Evolutionary conservation across 2,329 filamentous ascomycete species (phyloP).

Genomic region (Aspergillus sp.): DNA sequence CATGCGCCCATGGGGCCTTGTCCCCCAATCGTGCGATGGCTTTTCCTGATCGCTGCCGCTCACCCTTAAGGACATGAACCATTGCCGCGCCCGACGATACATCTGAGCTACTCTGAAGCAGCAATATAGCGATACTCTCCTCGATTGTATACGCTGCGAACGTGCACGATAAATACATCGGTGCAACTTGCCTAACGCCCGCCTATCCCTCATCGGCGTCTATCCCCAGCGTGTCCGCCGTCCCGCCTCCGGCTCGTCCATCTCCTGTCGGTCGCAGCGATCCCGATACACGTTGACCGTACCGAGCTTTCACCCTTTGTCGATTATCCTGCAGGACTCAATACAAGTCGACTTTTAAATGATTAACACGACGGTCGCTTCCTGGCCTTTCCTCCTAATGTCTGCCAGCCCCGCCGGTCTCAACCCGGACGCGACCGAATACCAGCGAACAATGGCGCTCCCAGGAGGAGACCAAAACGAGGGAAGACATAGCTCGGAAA

Average conservation of each 20-base stretch:
- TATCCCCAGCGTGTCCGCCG: slow-evolving; percentile 12
- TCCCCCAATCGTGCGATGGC: slow-evolving; percentile 29
- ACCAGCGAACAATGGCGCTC: slow-evolving; percentile 36
- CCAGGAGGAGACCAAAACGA: slow-evolving; percentile 38
- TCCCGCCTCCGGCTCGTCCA: slow-evolving; percentile 8
- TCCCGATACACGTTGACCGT: not conserved
- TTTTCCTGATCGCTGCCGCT: slow-evolving; percentile 27
- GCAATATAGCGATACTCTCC: slow-evolving; percentile 13
- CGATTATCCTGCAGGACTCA: not conserved
- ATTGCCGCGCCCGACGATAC: slow-evolving; percentile 29
- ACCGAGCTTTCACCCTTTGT: not conserved
- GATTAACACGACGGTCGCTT: not conserved
- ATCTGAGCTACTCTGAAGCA: slow-evolving; percentile 19
- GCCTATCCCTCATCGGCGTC: slow-evolving; percentile 1
- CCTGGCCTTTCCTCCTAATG: slow-evolving; percentile 6
- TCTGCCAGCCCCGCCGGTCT: slow-evolving; percentile 11
- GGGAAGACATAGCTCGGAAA: slow-evolving; percentile 46
- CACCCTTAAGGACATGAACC: slow-evolving; percentile 29
- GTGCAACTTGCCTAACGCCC: not conserved
- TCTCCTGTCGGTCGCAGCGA: slow-evolving; percentile 6
- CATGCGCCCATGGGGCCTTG: slow-evolving; percentile 21
- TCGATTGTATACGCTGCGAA: not conserved
- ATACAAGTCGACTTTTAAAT: not conserved
- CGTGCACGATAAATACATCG: not conserved
- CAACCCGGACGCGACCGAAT: slow-evolving; percentile 23